Evolutionary conservation across 257 asterid genomes (phyloP), one percentile per base, ranked within the genome.

Genomic region (Nicotiana undulata): DNA sequence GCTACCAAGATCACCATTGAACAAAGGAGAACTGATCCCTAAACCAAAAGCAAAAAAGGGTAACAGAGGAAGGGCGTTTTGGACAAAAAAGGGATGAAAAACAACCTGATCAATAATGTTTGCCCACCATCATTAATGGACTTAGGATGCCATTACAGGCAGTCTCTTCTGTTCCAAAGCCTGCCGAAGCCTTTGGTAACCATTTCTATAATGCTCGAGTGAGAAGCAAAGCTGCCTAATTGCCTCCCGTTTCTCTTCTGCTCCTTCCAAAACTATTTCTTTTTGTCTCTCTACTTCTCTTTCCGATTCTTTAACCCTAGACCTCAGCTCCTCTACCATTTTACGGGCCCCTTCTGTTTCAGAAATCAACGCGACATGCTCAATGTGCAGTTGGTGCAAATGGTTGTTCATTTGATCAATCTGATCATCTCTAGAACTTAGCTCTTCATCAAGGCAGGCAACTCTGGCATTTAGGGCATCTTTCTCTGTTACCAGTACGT

Each of bases 201-300:
- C 98, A 2, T 84, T 85, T 34, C 97, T 86, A 24, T 95, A 95
- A 81, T 93, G 94, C 88, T 93, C 97, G 34, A 92, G 86, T 7
- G 98, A 93, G 85, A 92, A 75, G 84, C 96, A 92, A 8, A 95
- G 93, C 81, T 95, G 98, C 82, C 98, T 92, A 77, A 95, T 95
- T 4, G 97, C 99, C 75, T 95, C 97, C 12, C 98, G 85, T 85
- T 95, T 95, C 85, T 87, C 97, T 88, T 95, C 97, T 0, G 91
- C 97, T 28, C 94, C 97, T 88, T 93, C 92, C 61, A 81, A 51
- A 15, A 93, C 90, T 4, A 37, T 58, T 63, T 91, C 94, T 37
- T 82, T 81, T 79, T 90, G 90, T 78, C 82, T 87, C 80, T 90
- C 84, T 15, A 92, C 85, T 12, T 91, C 93, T 13, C 3, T 24